These are phyloP conservation scores for Paramarasmius palmivorus DNA, from an alignment of 1,284 basidiomycete species.

Conservation along the genomic window DNA sequence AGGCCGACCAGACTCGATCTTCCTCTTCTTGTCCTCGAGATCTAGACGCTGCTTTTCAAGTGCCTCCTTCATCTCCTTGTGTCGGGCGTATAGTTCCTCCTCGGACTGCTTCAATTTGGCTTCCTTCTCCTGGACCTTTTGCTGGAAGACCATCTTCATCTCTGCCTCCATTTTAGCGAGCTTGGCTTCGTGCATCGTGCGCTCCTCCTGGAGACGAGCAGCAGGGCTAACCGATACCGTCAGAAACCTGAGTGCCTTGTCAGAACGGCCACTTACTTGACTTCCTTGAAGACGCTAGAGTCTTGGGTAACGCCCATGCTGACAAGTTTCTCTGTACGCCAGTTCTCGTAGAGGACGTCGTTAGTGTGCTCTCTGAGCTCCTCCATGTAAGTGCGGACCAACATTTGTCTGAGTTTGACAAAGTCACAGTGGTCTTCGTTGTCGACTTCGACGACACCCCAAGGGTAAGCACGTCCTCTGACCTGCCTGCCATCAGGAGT, in stretches of 20 bases:
- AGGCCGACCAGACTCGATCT: slow-evolving; percentile 91
- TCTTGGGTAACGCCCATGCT: slow-evolving; percentile 97
- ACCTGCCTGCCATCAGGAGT: slow-evolving; percentile 87
- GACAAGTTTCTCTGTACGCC: slow-evolving; percentile 91
- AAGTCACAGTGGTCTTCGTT: slow-evolving; percentile 99
- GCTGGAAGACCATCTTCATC: slow-evolving; percentile 99
- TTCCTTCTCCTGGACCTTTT: slow-evolving; percentile 98
- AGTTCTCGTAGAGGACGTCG: slow-evolving; percentile 92
- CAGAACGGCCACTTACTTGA: slow-evolving; percentile 72
- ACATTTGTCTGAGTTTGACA: slow-evolving; percentile 97
- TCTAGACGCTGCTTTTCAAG: slow-evolving; percentile 95
- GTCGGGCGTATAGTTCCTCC: slow-evolving; percentile 95
- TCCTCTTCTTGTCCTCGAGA: slow-evolving; percentile 97
- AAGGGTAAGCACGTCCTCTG: slow-evolving; percentile 91
- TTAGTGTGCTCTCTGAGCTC: slow-evolving; percentile 95
- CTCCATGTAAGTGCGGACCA: slow-evolving; percentile 97
- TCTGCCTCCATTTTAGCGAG: slow-evolving; percentile 98
- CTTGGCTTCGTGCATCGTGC: slow-evolving; percentile 91
- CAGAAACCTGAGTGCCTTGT: slow-evolving; percentile 2
- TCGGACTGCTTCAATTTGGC: slow-evolving; percentile 97
- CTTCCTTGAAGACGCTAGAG: slow-evolving; percentile 95
- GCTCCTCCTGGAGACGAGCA: slow-evolving; percentile 93
- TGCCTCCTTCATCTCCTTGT: slow-evolving; percentile 98
- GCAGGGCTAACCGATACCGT: slow-evolving; percentile 67
- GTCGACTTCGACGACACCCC: slow-evolving; percentile 97